Base-by-base conservation (phyloP, 75 land plant genomes). In the Chamaecyparis obtusa region DNA sequence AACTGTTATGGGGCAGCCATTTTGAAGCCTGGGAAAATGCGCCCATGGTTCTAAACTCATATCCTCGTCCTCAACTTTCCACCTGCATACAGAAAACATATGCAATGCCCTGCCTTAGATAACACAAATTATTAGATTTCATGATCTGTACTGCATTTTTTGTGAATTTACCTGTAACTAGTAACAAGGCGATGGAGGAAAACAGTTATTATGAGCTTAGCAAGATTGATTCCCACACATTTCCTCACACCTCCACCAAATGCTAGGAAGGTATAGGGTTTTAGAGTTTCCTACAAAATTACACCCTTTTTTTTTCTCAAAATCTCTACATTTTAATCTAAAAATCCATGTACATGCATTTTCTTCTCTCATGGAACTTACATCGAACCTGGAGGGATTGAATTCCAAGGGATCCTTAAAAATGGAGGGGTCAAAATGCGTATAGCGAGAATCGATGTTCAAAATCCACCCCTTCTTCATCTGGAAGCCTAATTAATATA, bases 161-260 rank as follows among this genome's bases (percentile, higher is more conserved):
- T 3, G 5, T 3, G 9, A 46, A 87, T 75, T 87, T 72, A 86
- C 93, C 88, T 90, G 85, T 90, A 90, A 43, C 86, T 87, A 9
- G 87, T 92, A 35, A 88, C 33, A 3, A 92, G 87, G 35, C 88
- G 85, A 79, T 92, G 89, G 9, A 92, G 87, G 39, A 92, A 92
- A 30, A 92, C 88, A 0, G 84, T 86, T 86, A 92, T 88, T 89
- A 90, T 92, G 33, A 88, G 83, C 84, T 90, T 92, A 0, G 93
- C 93, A 33, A 92, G 77, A 85, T 87, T 88, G 85, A 90, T 92
- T 36, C 93, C 93, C 46, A 92, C 49, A 81, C 93, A 92, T 17
- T 85, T 86, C 37, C 93, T 92, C n/a, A 81, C 89, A n/a, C 93
- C 93, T 17, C 76, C 81, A 11, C 93, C 91, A 69, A 92, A 92